These are phyloP conservation scores for Leccinum subtestaceum DNA, from an alignment of 768 basidiomycete genomes.

Conservation along the genomic window DNA sequence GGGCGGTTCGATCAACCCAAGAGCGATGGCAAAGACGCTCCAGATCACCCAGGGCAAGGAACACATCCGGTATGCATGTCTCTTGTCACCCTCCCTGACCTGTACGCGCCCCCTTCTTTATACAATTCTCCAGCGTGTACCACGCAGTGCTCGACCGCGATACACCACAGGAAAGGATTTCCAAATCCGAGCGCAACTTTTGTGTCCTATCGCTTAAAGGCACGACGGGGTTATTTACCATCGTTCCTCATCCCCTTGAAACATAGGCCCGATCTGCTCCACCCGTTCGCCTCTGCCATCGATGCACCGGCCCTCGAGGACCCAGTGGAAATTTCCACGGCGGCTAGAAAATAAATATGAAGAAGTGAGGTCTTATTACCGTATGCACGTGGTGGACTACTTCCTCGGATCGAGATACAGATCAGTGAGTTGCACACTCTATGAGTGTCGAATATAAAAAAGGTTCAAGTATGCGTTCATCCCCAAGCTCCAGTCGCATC, in stretches of 20 bases:
- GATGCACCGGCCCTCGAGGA: slow-evolving; percentile 55
- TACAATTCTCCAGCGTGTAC: slow-evolving; percentile 43
- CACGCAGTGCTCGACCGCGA: slow-evolving; percentile 60
- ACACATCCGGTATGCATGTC: slow-evolving; percentile 43
- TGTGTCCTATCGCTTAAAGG: slow-evolving; percentile 39
- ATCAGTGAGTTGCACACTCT: not conserved
- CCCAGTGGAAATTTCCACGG: slow-evolving; percentile 39
- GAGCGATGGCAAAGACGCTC: slow-evolving; percentile 50
- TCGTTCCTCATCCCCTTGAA: too few species aligned
- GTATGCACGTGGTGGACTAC: too few species aligned
- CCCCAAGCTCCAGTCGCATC: too few species aligned
- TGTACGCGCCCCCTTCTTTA: too few species aligned
- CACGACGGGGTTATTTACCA: not conserved
- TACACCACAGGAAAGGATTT: slow-evolving; percentile 44
- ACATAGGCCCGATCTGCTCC: slow-evolving; percentile 58
- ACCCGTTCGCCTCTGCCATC: slow-evolving; percentile 67
- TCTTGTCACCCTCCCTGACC: too few species aligned
- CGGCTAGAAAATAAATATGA: too few species aligned
- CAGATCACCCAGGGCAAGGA: slow-evolving; percentile 51
- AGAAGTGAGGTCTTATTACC: too few species aligned
- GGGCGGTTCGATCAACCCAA: slow-evolving; percentile 66
- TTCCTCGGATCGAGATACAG: too few species aligned
- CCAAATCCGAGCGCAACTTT: slow-evolving; percentile 59
- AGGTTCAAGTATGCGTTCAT: not conserved
- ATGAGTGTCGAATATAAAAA: not conserved